Evolutionary conservation across 108 stramenopile species (phyloP).

Genomic region (Cyclotella sp.): DNA sequence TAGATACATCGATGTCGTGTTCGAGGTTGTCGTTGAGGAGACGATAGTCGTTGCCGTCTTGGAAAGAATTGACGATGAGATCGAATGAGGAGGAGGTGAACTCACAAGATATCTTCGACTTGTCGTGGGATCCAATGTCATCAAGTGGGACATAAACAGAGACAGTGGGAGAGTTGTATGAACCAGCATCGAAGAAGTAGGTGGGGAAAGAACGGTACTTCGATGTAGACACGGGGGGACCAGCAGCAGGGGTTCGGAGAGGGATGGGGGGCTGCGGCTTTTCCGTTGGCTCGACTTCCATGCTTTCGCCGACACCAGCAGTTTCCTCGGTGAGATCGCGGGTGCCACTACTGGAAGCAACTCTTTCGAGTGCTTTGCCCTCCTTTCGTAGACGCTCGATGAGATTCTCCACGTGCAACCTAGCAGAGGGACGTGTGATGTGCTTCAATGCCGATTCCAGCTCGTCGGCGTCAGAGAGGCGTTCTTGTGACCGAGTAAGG

Average conservation of each 20-base stretch:
- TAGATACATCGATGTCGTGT: constrained; percentile 88
- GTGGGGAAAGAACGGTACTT: constrained; percentile 71
- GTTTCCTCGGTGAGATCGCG: constrained; percentile 3
- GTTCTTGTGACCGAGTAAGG: constrained; percentile 65
- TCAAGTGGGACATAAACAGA: constrained; percentile 75
- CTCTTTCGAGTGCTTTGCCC: constrained; percentile 63
- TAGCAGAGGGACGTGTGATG: constrained; percentile 67
- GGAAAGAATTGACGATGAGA: constrained; percentile 75
- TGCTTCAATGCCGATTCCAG: constrained; percentile 62
- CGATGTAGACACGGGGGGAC: constrained; percentile 8
- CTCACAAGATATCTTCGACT: constrained; percentile 66
- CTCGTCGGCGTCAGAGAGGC: constrained; percentile 77
- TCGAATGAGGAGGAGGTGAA: constrained; percentile 77
- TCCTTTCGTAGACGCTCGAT: constrained; percentile 76
- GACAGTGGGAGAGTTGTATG: constrained; percentile 76
- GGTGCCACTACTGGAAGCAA: constrained; percentile 20
- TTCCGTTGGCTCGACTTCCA: constrained; percentile 5
- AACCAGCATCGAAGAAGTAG: constrained; percentile 80
- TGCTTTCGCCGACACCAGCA: background rate
- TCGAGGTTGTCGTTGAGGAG: constrained; percentile 91
- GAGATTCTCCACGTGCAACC: constrained; percentile 72
- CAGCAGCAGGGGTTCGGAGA: constrained; percentile 24
- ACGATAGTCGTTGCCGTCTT: constrained; percentile 86
- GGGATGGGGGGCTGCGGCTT: constrained; percentile 8
- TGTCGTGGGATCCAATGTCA: constrained; percentile 60